Evolutionary conservation across 495 filamentous ascomycete species (phyloP).

Genomic region (Penicillium bovifimosum): DNA sequence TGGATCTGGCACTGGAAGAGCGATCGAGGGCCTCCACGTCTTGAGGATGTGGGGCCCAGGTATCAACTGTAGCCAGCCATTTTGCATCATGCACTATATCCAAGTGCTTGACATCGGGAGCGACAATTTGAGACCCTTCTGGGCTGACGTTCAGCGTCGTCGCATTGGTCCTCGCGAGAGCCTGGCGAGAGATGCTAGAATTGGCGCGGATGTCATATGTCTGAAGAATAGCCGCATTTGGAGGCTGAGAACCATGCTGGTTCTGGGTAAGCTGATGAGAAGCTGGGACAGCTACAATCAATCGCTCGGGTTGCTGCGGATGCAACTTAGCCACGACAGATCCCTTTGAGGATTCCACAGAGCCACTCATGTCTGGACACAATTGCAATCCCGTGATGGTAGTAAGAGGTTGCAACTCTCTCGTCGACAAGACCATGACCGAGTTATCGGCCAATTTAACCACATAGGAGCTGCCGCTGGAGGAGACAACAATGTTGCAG

Average conservation of each 20-base stretch:
- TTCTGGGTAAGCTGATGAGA: conserved; percentile 36
- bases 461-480: conserved; percentile 70
- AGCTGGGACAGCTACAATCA: conserved; percentile 58
- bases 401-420: conserved; percentile 73
- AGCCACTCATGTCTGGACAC: conserved; percentile 19
- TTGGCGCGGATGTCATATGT: conserved; percentile 74
- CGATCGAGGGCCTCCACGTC: conserved; percentile 53
- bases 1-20: conserved; percentile 12
- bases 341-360: conserved; percentile 15
- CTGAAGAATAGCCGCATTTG: conserved; percentile 59
- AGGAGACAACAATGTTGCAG: conserved; percentile 76
- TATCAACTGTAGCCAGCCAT: conserved; percentile 90
- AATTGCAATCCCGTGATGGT: conserved; percentile 79
- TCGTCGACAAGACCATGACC: conserved; percentile 77
- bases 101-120: conserved; percentile 70
- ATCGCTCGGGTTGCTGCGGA: conserved; percentile 48
- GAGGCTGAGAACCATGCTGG: conserved; percentile 22
- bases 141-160: conserved; percentile 72
- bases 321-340: conserved; percentile 38
- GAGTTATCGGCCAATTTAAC: conserved; percentile 87
- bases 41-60: conserved; percentile 68
- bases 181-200: conserved; percentile 73
- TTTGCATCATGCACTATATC: conserved; percentile 69
- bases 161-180: conserved; percentile 78
- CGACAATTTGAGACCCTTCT: conserved; percentile 57